Conservation (phyloP, 106 monocot genomes). For the Chionographis japonica region DNA sequence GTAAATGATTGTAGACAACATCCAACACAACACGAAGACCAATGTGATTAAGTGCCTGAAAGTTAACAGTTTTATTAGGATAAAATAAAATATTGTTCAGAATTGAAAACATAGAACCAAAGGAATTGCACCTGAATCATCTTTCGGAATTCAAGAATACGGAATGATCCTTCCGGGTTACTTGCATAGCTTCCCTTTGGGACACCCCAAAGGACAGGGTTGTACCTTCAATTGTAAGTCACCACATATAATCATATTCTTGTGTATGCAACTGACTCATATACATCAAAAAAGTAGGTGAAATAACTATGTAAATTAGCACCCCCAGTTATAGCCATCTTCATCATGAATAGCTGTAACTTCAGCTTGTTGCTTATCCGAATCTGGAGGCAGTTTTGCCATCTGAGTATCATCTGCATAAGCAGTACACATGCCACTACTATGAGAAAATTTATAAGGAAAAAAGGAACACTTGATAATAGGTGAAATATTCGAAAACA, state of each 20-base stretch:
- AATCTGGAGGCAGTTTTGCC: slow-evolving; percentile 52
- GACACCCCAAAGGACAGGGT: slow-evolving; percentile 87
- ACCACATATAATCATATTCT: background rate
- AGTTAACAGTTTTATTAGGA: slow-evolving; percentile 1
- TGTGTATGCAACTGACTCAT: background rate
- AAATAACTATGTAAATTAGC: background rate
- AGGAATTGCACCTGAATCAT: slow-evolving; percentile 68
- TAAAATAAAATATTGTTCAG: background rate
- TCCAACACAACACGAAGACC: slow-evolving; percentile 87
- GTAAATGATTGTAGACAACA: slow-evolving; percentile 92
- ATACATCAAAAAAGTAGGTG: background rate
- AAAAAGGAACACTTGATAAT: no score
- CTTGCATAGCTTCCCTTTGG: slow-evolving; percentile 93
- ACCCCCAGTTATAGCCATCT: slow-evolving; percentile 96
- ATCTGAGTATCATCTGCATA: slow-evolving; percentile 52
- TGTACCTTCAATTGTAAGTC: slow-evolving; percentile 47
- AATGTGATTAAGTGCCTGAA: slow-evolving; percentile 75
- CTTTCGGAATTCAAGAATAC: slow-evolving; percentile 76
- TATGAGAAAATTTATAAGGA: no score
- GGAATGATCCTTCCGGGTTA: slow-evolving; percentile 58
- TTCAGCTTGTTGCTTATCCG: slow-evolving; percentile 75
- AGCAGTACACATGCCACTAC: background rate
- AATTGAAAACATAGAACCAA: background rate
- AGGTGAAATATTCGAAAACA: no score
- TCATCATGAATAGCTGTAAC: slow-evolving; percentile 58